These are phyloP conservation scores for Fusarium avenaceum DNA, from an alignment of 2,329 filamentous ascomycete species.

Conservation along the genomic window DNA sequence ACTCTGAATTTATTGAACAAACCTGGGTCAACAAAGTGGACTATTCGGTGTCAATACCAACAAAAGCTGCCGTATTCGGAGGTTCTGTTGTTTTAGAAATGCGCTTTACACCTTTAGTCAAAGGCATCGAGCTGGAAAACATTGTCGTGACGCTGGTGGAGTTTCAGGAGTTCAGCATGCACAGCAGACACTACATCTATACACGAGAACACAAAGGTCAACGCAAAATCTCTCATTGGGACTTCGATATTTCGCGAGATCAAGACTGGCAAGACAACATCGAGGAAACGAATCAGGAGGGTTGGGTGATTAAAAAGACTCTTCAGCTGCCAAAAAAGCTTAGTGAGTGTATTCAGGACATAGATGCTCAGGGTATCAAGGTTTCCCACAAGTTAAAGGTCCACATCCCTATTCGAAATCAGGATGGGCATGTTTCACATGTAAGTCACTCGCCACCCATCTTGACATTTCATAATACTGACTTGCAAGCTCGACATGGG, in stretches of 20 bases:
- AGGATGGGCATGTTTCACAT: constrained; percentile 93
- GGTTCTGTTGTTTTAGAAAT: constrained; percentile 87
- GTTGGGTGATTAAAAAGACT: constrained; percentile 71
- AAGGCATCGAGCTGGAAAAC: constrained; percentile 84
- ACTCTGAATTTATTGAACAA: constrained; percentile 94
- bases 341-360: constrained; percentile 86
- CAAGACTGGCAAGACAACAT: constrained; percentile 77
- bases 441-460: constrained; percentile 57
- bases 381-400: constrained; percentile 92
- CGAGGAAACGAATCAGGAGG: constrained; percentile 74
- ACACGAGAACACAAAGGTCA: constrained; percentile 72
- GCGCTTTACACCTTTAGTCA: constrained; percentile 86
- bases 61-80: constrained; percentile 93
- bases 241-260: constrained; percentile 65
- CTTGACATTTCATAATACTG: background rate
- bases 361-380: constrained; percentile 88
- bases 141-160: constrained; percentile 85
- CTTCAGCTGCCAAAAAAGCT: constrained; percentile 83
- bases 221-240: constrained; percentile 72
- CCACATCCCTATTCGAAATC: constrained; percentile 89
- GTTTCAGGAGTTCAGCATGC: constrained; percentile 74
- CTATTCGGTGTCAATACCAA: constrained; percentile 91
- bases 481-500: constrained; percentile 79
- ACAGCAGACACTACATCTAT: constrained; percentile 59
- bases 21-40: constrained; percentile 98